These are phyloP conservation scores for Nemania sp. DNA, from an alignment of 2,329 filamentous ascomycete species.

Conservation along the genomic window DNA sequence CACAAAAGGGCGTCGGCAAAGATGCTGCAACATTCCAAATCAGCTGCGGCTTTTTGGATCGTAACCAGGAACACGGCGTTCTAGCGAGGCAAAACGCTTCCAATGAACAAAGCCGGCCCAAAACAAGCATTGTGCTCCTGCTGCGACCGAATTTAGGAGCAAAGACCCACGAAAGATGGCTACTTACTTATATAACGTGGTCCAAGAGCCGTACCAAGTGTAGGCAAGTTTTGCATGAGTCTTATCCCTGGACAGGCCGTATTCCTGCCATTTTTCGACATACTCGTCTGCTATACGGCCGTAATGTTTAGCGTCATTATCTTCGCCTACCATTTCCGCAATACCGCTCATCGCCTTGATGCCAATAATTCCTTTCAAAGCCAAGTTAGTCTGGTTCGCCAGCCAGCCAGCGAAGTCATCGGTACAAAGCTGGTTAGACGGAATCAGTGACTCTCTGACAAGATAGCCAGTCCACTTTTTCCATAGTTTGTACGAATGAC, in stretches of 20 bases:
- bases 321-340: slow-evolving; percentile 60
- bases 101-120: neutral
- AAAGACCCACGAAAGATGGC: neutral
- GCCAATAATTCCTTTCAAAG: slow-evolving; percentile 76
- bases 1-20: slow-evolving; percentile 77
- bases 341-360: slow-evolving; percentile 78
- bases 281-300: slow-evolving; percentile 66
- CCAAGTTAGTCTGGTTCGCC: slow-evolving; percentile 73
- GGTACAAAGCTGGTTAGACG: slow-evolving; percentile 73
- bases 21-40: slow-evolving; percentile 42
- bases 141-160: neutral
- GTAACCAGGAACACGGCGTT: neutral
- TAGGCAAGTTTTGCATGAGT: slow-evolving; percentile 78
- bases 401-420: slow-evolving; percentile 80
- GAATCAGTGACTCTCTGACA: slow-evolving; percentile 69
- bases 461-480: slow-evolving; percentile 77
- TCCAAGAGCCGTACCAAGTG: slow-evolving; percentile 81
- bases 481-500: slow-evolving; percentile 67
- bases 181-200: slow-evolving; percentile 70
- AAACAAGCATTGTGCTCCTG: neutral
- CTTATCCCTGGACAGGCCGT: slow-evolving; percentile 69
- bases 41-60: neutral
- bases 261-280: slow-evolving; percentile 71
- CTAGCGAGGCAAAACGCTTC: neutral
- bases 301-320: slow-evolving; percentile 62